phyloP scores from a whole-genome alignment of 805 yeast genomes.

The Myxozyma lipomycoides region DNA sequence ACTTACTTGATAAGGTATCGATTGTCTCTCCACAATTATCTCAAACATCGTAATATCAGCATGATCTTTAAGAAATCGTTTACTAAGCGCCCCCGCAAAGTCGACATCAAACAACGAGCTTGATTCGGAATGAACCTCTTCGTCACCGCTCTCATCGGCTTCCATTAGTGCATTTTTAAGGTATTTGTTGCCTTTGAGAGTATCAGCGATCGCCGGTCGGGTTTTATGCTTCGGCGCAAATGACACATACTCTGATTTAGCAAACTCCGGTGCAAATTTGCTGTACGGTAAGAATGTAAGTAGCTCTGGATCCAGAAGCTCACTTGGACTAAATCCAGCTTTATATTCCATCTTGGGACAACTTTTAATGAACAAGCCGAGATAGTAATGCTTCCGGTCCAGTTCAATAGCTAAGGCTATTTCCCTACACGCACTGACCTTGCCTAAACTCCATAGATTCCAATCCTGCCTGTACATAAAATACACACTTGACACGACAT shows the following conservation, averaged over 20 bases:
- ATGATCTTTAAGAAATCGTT: too few species aligned
- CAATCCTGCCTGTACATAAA: conserved; percentile 85
- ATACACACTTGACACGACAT: conserved; percentile 76
- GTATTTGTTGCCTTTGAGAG: neutral
- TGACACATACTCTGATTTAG: conserved; percentile 20
- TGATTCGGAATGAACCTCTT: neutral
- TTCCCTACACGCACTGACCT: conserved; percentile 70
- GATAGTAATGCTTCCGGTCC: conserved; percentile 55
- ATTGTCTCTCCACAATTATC: too few species aligned
- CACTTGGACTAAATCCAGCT: conserved; percentile 49
- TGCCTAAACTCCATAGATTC: conserved; percentile 66
- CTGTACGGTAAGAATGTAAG: conserved; percentile 13
- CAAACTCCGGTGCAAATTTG: conserved; percentile 15
- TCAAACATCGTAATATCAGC: too few species aligned
- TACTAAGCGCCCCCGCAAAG: conserved; percentile 21
- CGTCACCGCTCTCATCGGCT: conserved; percentile 6
- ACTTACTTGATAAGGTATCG: too few species aligned
- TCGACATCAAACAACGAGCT: conserved; percentile 6
- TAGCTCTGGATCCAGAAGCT: conserved; percentile 36
- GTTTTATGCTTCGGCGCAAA: conserved; percentile 6
- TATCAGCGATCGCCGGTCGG: conserved; percentile 24
- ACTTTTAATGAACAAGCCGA: conserved; percentile 71
- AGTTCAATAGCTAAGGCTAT: conserved; percentile 50
- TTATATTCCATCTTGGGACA: conserved; percentile 83
- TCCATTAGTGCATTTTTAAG: neutral